Conservation (phyloP, 257 asterid species). For the Oldenlandia corymbosa region DNA sequence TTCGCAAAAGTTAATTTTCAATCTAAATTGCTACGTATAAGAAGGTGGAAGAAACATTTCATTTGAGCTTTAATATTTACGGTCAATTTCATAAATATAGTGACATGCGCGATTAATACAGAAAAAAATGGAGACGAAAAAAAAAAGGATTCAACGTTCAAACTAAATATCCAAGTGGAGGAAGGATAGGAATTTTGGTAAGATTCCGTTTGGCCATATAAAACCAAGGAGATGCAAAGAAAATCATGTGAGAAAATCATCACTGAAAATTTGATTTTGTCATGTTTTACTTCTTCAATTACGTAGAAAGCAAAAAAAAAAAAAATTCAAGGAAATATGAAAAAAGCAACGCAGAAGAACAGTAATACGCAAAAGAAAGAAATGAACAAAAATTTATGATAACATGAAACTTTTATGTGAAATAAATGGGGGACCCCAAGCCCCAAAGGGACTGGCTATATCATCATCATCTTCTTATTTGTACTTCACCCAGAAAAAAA, state of each 20-base stretch:
- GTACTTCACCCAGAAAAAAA: not conserved
- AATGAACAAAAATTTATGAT: slow-evolving; percentile 28
- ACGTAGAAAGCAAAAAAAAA: slow-evolving; percentile 13
- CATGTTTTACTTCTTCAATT: not conserved
- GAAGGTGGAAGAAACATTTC: too few species aligned
- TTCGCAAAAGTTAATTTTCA: too few species aligned
- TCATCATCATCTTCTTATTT: not conserved
- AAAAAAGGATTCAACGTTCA: too few species aligned
- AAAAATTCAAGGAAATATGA: not conserved
- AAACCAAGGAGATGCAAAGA: slow-evolving; percentile 1
- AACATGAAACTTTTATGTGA: slow-evolving; percentile 6
- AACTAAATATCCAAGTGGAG: not conserved
- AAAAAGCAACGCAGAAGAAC: not conserved
- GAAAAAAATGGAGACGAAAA: too few species aligned
- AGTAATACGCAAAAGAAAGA: slow-evolving; percentile 31
- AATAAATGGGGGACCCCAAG: slow-evolving; percentile 25
- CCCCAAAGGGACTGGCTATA: not conserved
- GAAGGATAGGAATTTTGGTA: too few species aligned
- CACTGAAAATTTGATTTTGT: not conserved
- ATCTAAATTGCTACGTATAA: too few species aligned
- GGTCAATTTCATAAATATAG: too few species aligned
- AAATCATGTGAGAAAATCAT: not conserved
- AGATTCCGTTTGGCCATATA: slow-evolving; percentile 3
- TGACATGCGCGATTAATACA: too few species aligned
- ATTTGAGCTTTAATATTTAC: too few species aligned